Base-by-base conservation (phyloP, 768 basidiomycete species). In the Lentinus tigrinus region DNA sequence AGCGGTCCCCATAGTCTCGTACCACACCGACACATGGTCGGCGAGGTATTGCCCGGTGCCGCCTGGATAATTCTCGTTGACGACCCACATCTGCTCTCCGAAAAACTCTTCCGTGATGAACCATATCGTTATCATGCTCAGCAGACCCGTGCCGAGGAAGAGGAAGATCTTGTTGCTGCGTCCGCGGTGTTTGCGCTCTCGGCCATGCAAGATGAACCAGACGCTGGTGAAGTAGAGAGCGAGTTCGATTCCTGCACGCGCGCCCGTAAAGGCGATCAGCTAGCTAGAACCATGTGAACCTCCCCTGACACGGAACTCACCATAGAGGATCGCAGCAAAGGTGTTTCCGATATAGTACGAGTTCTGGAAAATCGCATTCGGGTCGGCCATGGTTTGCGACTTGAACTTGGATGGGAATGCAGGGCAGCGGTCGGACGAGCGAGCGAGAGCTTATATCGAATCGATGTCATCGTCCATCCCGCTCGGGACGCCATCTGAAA, bases 1-100 rank as follows among this genome's bases (percentile, higher is more conserved):
- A 8, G 58, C 28, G 1, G 19, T 51, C 31, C 53, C 58, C 19
- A 55, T 21, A 1, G 53, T 55, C 42, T 55, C 42, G 48, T 60
- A 60, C 58, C 58, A 60, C 2, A 60, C 54, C 2, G 53, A 19
- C 11, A 57, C 43, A 47, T 74, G 49, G 24, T 58, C 28, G 4
- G 51, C 63, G 39, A 74, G 66, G 54, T 75, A 78, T 14, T 62
- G 68, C 2, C 63, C 66, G 5, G 69, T 67, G 0, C 77, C 78
- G 1, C 75, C 76, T 4, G 73, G 73, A 39, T 63, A 72, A 31
- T 58, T 47, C 2, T 55, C 53, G 10, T 73, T 49, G 13, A 57
- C 58, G 16, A 78, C 57, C 77, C 78, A 79, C 66, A 75, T 71
- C 47, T 65, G 63, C 46, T 74, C 64, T 2, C 69, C 70, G 26